Evolutionary conservation across 2,329 filamentous ascomycete genomes (phyloP).

Genomic region (Apiospora rasikravindrae): DNA sequence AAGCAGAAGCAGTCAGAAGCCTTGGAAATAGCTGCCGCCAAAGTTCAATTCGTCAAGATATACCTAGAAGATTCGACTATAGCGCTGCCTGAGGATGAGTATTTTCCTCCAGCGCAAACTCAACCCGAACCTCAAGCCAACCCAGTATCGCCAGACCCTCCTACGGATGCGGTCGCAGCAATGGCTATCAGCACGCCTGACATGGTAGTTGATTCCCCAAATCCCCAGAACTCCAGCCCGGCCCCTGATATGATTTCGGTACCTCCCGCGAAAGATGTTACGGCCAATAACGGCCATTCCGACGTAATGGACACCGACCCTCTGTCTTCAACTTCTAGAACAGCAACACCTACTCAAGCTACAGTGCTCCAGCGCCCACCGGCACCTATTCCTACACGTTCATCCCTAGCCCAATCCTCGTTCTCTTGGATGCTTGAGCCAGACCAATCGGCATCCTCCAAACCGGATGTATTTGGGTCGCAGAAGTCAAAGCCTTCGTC

Average conservation of each 20-base stretch:
- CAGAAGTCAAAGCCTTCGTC: slow-evolving; percentile 34
- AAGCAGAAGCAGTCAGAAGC: slow-evolving; percentile 56
- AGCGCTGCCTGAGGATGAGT: slow-evolving; percentile 49
- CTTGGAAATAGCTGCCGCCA: slow-evolving; percentile 65
- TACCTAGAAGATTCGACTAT: slow-evolving; percentile 64
- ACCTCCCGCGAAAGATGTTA: slow-evolving; percentile 6
- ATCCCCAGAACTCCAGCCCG: slow-evolving; percentile 13
- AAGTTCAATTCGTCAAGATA: slow-evolving; percentile 68
- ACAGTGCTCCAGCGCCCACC: slow-evolving; percentile 37
- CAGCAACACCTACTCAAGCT: slow-evolving; percentile 28
- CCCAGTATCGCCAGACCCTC: slow-evolving; percentile 24
- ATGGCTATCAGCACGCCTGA: slow-evolving; percentile 32
- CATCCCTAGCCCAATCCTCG: slow-evolving; percentile 73
- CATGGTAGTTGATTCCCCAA: slow-evolving; percentile 27
- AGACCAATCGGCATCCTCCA: slow-evolving; percentile 43
- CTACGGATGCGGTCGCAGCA: slow-evolving; percentile 37
- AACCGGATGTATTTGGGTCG: slow-evolving; percentile 5
- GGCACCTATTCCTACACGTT: slow-evolving; percentile 62
- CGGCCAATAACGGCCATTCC: slow-evolving; percentile 1
- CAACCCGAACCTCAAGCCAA: slow-evolving; percentile 26
- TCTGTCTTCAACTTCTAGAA: slow-evolving; percentile 22
- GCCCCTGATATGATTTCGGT: neutral
- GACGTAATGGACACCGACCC: slow-evolving; percentile 32
- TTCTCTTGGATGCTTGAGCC: slow-evolving; percentile 81
- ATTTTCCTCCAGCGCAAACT: slow-evolving; percentile 36